Evolutionary conservation across 1,284 basidiomycete genomes (phyloP), one percentile per base, ranked within the genome.

Genomic region (Inonotus obliquus): DNA sequence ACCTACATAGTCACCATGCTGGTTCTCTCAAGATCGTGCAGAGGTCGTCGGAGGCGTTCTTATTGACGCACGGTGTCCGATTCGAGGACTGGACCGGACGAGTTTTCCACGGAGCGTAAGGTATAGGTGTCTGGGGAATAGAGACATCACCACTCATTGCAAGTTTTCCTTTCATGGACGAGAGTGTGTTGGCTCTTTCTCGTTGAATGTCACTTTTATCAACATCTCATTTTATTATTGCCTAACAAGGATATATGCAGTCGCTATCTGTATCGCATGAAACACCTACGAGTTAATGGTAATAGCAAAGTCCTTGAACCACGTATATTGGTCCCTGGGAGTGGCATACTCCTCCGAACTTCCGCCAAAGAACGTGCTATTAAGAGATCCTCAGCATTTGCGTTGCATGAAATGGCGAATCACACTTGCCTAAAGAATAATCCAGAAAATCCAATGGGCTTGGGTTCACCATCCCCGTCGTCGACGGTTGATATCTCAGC

Each of bases 351-450:
- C 68, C 4, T 73, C 67, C 4, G 83, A 83, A 64, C 91, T 87
- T 0, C 89, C 90, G 23, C 89, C 89, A 68, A 92, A 92, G 74
- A 92, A 92, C 4, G 90, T 90, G 67, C 89, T 91, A 63, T 1
- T 4, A 32, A 32, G 49, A 45, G n/a, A 39, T 39, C 25, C 17
- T 10, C 47, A 7, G n/a, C 2, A 25, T 21, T 9, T 23, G n/a
- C 41, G 7, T 44, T 44, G 13, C 19, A n/a, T 44, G 6, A 14
- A 7, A n/a, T 5, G 41, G 17, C 17, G 7, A 44, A 44, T 44
- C 10, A 7, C 41, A 44, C 9, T 7, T 70, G 85, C 87, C 88
- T 89, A 74, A 91, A 91, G 73, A 91, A 91, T 47, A 91, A 72
- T 0, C 89, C 88, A 4, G 75, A 69, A 65, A 89, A 87, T 5